phyloP scores from a whole-genome alignment of 768 basidiomycete genomes.

The Mycena pura region DNA sequence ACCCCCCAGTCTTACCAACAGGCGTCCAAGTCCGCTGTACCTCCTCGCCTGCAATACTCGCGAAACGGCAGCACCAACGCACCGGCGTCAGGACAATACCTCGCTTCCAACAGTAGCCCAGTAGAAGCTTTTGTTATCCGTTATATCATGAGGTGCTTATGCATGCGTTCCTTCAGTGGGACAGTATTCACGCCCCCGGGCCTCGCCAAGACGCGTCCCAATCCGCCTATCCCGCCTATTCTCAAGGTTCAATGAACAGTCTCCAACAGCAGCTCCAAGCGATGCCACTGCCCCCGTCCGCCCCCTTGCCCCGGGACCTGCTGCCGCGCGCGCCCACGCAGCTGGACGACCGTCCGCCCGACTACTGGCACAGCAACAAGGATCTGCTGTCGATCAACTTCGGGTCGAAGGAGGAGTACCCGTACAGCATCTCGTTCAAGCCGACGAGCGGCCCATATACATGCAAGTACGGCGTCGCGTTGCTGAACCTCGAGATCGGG shows the following conservation, averaged over 20 bases:
- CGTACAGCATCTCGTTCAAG: constrained; percentile 14
- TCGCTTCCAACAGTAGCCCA: no score
- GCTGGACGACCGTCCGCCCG: constrained; percentile 14
- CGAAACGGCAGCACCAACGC: no score
- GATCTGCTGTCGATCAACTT: constrained; percentile 14
- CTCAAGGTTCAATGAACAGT: background rate
- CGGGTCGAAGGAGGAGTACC: background rate
- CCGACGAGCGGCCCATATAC: constrained; percentile 17
- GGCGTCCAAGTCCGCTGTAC: no score
- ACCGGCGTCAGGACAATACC: no score
- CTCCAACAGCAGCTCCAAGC: background rate
- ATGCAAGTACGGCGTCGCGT: constrained; percentile 21
- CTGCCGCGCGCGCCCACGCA: constrained; percentile 14
- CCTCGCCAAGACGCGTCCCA: background rate
- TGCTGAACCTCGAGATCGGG: constrained; percentile 21
- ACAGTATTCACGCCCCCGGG: constrained; percentile 4
- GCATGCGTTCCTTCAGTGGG: no score
- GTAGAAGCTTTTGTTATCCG: no score
- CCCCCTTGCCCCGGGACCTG: background rate
- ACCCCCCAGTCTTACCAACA: no score
- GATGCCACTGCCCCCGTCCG: background rate
- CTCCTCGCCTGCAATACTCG: no score
- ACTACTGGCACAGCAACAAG: constrained; percentile 24
- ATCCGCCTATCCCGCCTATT: background rate
- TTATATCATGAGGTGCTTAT: no score